These are phyloP conservation scores for Theobroma grandiflorum DNA, from an alignment of 441 rosid species.

Conservation along the genomic window DNA sequence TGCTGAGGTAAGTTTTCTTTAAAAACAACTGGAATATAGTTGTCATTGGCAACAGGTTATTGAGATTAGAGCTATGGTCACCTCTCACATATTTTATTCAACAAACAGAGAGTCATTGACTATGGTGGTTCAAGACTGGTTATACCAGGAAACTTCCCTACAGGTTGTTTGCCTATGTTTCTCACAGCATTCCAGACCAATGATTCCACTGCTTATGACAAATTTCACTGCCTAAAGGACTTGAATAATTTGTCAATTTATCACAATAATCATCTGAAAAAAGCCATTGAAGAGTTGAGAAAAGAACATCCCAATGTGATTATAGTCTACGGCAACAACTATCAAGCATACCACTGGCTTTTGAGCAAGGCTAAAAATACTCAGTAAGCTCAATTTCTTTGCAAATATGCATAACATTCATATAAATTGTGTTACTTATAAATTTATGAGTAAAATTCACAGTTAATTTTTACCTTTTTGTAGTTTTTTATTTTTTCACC, in stretches of 20 bases:
- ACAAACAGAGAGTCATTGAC: conserved; percentile 28
- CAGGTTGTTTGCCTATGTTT: conserved; percentile 45
- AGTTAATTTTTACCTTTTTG: neutral
- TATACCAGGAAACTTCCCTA: conserved; percentile 44
- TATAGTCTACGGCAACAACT: conserved; percentile 44
- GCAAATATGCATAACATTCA: neutral
- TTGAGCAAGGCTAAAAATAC: neutral
- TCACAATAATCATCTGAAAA: conserved; percentile 40
- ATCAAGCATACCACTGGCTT: conserved; percentile 37
- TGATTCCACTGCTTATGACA: conserved; percentile 32
- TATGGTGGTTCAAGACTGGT: conserved; percentile 37
- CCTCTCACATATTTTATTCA: too few relatives aligned
- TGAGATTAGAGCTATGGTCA: too few relatives aligned
- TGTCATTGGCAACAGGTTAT: too few relatives aligned
- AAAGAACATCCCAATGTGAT: conserved; percentile 29
- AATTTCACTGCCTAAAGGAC: conserved; percentile 20
- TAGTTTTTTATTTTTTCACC: too few relatives aligned
- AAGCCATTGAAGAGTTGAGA: conserved; percentile 35
- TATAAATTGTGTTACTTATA: too few relatives aligned
- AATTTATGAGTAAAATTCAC: too few relatives aligned
- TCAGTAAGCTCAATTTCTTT: neutral
- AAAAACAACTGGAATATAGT: too few relatives aligned
- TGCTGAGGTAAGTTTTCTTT: conserved; percentile 15
- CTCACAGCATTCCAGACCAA: conserved; percentile 32
- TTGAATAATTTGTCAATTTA: conserved; percentile 36